Conservation (phyloP, 495 filamentous ascomycete species). For the Aspergillus steynii region DNA sequence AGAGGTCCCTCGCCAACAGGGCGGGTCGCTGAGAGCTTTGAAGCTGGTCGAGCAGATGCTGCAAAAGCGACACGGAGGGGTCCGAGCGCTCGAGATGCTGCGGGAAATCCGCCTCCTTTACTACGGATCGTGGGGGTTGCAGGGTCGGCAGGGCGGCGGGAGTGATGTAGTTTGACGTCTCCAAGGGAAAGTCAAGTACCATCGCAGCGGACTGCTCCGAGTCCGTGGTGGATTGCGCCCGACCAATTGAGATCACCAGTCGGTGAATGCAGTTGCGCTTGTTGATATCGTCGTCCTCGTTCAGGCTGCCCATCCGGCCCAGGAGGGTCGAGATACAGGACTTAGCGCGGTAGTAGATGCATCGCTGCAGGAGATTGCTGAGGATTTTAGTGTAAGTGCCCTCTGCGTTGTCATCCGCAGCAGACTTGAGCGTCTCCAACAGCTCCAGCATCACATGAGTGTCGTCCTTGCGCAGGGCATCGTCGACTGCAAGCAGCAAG, state of each 20-base stretch:
- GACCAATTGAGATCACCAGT: slow-evolving; percentile 84
- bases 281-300: slow-evolving; percentile 90
- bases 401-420: slow-evolving; percentile 47
- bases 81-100: slow-evolving; percentile 67
- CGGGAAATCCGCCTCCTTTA: slow-evolving; percentile 57
- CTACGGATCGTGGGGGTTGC: slow-evolving; percentile 56
- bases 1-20: slow-evolving; percentile 67
- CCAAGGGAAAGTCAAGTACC: slow-evolving; percentile 51
- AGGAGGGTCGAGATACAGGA: slow-evolving; percentile 70
- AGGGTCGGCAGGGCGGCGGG: slow-evolving; percentile 69
- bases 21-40: slow-evolving; percentile 67
- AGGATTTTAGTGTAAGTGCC: slow-evolving; percentile 59
- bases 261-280: slow-evolving; percentile 91
- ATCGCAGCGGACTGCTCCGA: slow-evolving; percentile 43
- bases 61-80: slow-evolving; percentile 70
- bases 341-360: slow-evolving; percentile 71
- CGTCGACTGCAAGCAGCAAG: slow-evolving; percentile 71
- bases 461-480: slow-evolving; percentile 75
- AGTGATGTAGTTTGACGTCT: slow-evolving; percentile 67
- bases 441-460: slow-evolving; percentile 56
- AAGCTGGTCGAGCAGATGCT: slow-evolving; percentile 70
- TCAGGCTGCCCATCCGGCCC: slow-evolving; percentile 62
- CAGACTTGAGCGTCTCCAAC: slow-evolving; percentile 57
- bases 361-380: slow-evolving; percentile 78
- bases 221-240: slow-evolving; percentile 64